Percentiles rank a stretch among this genome's conserved stretches.
These are phyloP conservation scores for Pyropia yezoensis DNA, from an alignment of 23 red algal genomes.

Conservation along the genomic window DNA sequence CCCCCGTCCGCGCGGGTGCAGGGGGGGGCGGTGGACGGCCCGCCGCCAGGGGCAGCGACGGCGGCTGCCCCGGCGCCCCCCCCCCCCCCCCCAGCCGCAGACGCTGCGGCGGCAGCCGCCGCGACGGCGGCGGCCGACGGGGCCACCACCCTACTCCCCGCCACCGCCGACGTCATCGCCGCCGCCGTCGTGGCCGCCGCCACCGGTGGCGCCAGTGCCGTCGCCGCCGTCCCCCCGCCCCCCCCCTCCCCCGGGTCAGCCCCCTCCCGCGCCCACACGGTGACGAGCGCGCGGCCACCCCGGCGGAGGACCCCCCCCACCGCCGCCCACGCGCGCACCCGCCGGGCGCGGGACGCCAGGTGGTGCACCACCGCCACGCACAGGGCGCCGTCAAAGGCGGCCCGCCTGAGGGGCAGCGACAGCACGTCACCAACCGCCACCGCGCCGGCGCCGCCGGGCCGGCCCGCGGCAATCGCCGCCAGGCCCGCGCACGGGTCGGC, in stretches of 20 bases:
- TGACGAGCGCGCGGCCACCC: slow-evolving; percentile 40
- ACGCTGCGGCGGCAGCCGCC: no score
- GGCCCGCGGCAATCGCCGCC: neutral
- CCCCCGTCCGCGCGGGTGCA: no score
- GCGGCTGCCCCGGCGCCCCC: no score
- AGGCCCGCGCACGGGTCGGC: slow-evolving; percentile 1
- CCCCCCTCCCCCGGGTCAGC: neutral
- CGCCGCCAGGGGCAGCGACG: no score
- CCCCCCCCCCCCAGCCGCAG: no score
- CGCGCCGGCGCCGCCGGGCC: slow-evolving; percentile 8
- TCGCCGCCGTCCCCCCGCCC: no score
- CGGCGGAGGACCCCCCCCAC: slow-evolving; percentile 37
- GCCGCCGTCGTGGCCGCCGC: no score
- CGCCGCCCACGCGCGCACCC: slow-evolving; percentile 41
- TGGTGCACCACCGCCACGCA: slow-evolving; percentile 97
- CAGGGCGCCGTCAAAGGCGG: slow-evolving; percentile 49
- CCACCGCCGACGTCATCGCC: no score
- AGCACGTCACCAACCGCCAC: slow-evolving; percentile 39
- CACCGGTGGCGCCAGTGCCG: no score
- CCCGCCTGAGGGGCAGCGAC: slow-evolving; percentile 26
- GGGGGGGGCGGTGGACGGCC: no score
- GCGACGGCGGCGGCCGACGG: no score
- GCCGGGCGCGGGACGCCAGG: slow-evolving; percentile 40
- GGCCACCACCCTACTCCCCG: no score
- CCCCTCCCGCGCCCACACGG: slow-evolving; percentile 76